These are phyloP conservation scores for Rosa lucieae DNA, from an alignment of 306 rosid species.

Conservation along the genomic window DNA sequence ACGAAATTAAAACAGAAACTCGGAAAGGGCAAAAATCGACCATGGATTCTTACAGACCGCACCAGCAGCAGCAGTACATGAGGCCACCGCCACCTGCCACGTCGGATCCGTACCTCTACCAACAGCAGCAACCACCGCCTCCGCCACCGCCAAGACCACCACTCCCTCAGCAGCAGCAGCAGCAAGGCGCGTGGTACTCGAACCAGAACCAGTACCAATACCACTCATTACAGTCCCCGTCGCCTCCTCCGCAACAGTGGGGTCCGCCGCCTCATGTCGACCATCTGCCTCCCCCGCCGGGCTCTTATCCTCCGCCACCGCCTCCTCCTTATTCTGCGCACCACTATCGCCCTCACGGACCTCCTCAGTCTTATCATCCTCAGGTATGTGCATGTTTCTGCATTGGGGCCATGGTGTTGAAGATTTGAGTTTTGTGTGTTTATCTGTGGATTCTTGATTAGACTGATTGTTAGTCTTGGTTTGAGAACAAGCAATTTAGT, in stretches of 20 bases:
- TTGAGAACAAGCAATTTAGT: background rate
- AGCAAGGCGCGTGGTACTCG: conserved; percentile 56
- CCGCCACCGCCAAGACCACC: conserved; percentile 33
- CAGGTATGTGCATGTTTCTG: background rate
- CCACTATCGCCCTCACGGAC: conserved; percentile 43
- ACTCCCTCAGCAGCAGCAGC: conserved; percentile 40
- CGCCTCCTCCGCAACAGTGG: conserved; percentile 82
- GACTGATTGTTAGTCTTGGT: background rate
- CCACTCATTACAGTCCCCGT: conserved; percentile 44
- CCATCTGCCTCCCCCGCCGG: conserved; percentile 40
- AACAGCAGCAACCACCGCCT: conserved; percentile 37
- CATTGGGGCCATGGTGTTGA: background rate
- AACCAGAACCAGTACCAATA: conserved; percentile 78
- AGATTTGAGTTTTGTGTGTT: background rate
- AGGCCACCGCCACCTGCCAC: conserved; percentile 53
- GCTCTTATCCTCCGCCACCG: conserved; percentile 50
- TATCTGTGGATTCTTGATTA: background rate
- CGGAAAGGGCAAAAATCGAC: background rate
- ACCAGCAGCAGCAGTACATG: conserved; percentile 58
- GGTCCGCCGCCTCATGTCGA: conserved; percentile 47
- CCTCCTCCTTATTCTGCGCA: conserved; percentile 47
- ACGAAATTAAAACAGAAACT: background rate
- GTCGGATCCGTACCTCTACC: conserved; percentile 66
- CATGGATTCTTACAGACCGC: conserved; percentile 78
- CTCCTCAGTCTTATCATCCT: conserved; percentile 52